Conservation (phyloP, 2,329 filamentous ascomycete genomes). For the Alternaria novae-zelandiae region DNA sequence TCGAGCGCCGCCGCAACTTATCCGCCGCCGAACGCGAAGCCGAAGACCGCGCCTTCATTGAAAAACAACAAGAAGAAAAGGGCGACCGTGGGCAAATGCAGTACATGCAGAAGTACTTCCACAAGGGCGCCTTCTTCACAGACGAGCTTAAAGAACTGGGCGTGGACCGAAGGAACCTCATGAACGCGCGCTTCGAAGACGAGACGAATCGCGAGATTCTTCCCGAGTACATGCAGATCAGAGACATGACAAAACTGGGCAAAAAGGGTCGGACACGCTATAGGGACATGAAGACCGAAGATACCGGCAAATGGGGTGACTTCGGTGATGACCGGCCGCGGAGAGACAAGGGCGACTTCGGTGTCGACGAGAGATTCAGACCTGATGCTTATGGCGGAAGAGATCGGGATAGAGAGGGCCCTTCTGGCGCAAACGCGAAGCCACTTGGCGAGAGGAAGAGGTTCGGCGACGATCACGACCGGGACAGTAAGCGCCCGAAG, state of each 20-base stretch:
- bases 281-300: conserved; percentile 84
- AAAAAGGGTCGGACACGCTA: conserved; percentile 92
- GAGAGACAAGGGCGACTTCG: conserved; percentile 50
- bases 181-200: conserved; percentile 86
- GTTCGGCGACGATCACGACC: conserved; percentile 46
- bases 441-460: conserved; percentile 69
- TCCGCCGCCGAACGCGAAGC: conserved; percentile 83
- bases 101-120: conserved; percentile 95
- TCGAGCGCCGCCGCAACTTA: conserved; percentile 85
- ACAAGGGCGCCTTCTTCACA: conserved; percentile 95
- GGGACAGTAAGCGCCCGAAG: conserved; percentile 54
- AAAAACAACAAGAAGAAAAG: conserved; percentile 76
- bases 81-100: conserved; percentile 79
- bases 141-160: conserved; percentile 79
- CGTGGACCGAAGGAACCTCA: conserved; percentile 80
- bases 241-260: conserved; percentile 92
- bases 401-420: conserved; percentile 50
- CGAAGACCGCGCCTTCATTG: conserved; percentile 82
- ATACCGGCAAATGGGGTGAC: conserved; percentile 86
- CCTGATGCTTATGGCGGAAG: conserved; percentile 62
- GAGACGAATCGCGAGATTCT: conserved; percentile 80
- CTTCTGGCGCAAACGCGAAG: conserved; percentile 73
- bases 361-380: conserved; percentile 70
- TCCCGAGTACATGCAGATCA: conserved; percentile 88
- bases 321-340: conserved; percentile 58